Percentiles rank a stretch among this genome's conserved stretches.
Evolutionary conservation across 257 asterid genomes (phyloP).

Genomic region (Lycium ferocissimum): DNA sequence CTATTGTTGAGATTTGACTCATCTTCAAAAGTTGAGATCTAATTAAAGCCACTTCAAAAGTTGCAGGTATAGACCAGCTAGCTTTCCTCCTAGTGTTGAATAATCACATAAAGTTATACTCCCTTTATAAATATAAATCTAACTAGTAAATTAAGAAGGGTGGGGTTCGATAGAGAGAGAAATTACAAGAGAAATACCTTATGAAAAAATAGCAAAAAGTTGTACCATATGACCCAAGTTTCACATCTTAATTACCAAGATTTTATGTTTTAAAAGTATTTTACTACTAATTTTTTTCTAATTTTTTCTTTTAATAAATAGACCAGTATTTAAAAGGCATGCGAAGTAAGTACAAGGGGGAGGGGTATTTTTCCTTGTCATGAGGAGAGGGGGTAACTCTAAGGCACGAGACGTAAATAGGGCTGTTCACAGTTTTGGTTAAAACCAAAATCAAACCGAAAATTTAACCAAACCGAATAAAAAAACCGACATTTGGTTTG

Average conservation of each 20-base stretch:
- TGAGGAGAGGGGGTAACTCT: too few species aligned
- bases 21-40: slow-evolving; percentile 5
- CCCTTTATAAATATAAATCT: too few species aligned
- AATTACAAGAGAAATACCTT: not conserved
- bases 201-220: not conserved
- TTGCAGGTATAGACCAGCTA: not conserved
- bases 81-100: not conserved
- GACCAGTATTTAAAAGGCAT: not conserved
- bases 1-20: slow-evolving; percentile 21
- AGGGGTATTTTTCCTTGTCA: too few species aligned
- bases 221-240: not conserved
- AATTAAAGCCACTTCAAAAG: not conserved
- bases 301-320: too few species aligned
- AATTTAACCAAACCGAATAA: too few species aligned
- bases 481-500: too few species aligned
- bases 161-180: too few species aligned
- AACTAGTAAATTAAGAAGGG: not conserved
- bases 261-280: too few species aligned
- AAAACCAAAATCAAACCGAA: too few species aligned
- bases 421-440: too few species aligned
- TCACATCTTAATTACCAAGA: not conserved
- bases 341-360: not conserved
- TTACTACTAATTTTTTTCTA: not conserved
- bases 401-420: too few species aligned
- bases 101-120: not conserved